Evolutionary conservation across 768 basidiomycete genomes (phyloP), one percentile per base, ranked within the genome.

Genomic region (Trametes maxima): DNA sequence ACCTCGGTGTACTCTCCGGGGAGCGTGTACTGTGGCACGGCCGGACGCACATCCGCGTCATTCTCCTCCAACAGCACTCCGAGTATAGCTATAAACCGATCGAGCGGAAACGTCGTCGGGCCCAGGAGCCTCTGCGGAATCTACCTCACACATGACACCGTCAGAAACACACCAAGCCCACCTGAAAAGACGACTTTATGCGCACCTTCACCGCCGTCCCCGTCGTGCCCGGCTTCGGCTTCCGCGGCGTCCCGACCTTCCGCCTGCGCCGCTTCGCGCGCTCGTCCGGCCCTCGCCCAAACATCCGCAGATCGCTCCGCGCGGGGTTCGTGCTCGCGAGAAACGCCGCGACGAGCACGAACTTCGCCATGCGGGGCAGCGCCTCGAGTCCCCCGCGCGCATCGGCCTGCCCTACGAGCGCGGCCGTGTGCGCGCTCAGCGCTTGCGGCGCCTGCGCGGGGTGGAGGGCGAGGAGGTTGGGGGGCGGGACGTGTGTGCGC

Each of bases 261-360:
- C 65, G 69, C 61, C 77, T 74, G 63, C 84, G 80, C 72, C 81
- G 82, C 63, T 79, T 78, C 68, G 81, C 83, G 59, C 83, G 84
- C 70, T 90, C 90, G 54, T 88, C 87, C 25, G 83, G 60, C 0
- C 85, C 88, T 14, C 94, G 72, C 4, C 90, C 89, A 73, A 97
- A 93, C 83, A 96, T 87, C 39, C 90, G 79, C 64, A 92, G 37
- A 73, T 95, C 94, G 10, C 85, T 87, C 68, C 86, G 88, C 0
- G 86, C 73, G 2, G 94, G 94, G 68, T 96, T 97, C 43, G 88
- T 89, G 43, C 92, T 92, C 5, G 93, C 92, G 42, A 94, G 74
- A 69, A 87, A 96, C 1, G 87, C 83, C 0, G 91, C 89, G 3
- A 94, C 72, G 5, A 95, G 75, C 22, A 94, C 78, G 67, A 85